Conservation (phyloP, 352 stramenopile species). For the Pythium graminicola region DNA sequence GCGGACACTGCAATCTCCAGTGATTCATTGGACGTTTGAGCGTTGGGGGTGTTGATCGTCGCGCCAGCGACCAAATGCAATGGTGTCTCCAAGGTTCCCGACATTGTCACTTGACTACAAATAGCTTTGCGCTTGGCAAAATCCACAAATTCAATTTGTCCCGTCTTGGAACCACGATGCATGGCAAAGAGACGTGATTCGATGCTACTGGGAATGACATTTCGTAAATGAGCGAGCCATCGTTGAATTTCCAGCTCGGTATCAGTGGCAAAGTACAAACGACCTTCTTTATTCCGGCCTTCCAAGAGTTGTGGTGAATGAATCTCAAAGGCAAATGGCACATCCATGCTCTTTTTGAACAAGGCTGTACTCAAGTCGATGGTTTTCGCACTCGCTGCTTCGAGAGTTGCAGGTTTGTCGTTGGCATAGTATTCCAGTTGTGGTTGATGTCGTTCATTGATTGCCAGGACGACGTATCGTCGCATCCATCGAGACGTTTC, state of each 20-base stretch:
- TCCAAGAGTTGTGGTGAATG: constrained; percentile 82
- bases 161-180: constrained; percentile 54
- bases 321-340: constrained; percentile 84
- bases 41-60: not conserved
- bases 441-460: constrained; percentile 30
- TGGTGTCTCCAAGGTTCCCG: constrained; percentile 34
- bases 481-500: constrained; percentile 78
- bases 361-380: constrained; percentile 61
- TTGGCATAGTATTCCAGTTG: constrained; percentile 68
- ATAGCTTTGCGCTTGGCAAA: constrained; percentile 42
- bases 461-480: constrained; percentile 61
- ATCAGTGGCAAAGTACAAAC: constrained; percentile 81
- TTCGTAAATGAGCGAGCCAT: constrained; percentile 82
- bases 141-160: constrained; percentile 57
- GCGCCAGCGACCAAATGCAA: constrained; percentile 58
- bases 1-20: constrained; percentile 29
- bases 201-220: constrained; percentile 66
- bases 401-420: constrained; percentile 37
- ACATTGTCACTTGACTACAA: constrained; percentile 31
- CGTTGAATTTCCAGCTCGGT: constrained; percentile 84
- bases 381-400: constrained; percentile 33
- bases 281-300: constrained; percentile 81
- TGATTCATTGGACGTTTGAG: not conserved
- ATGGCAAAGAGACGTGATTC: constrained; percentile 75
- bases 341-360: constrained; percentile 75